These are phyloP conservation scores for Microbotryum scabiosae DNA, from an alignment of 1,284 basidiomycete genomes.

Conservation along the genomic window DNA sequence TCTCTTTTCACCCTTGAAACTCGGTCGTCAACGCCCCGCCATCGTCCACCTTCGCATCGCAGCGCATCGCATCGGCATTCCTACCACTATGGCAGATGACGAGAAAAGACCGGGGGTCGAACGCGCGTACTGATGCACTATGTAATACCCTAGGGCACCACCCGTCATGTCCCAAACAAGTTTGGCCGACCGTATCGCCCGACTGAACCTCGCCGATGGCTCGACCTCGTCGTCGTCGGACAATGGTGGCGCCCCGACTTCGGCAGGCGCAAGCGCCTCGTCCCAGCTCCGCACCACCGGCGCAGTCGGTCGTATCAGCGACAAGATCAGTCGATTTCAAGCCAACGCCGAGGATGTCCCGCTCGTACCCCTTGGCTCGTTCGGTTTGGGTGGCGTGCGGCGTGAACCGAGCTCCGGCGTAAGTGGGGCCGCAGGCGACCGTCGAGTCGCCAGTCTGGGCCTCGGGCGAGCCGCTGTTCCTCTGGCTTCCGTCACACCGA, in stretches of 20 bases:
- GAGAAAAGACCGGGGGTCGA: too few species aligned
- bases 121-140: too few species aligned
- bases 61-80: too few species aligned
- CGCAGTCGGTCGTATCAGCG: conserved; percentile 6
- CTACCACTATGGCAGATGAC: too few species aligned
- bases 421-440: background rate
- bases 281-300: conserved; percentile 4
- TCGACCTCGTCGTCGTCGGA: background rate
- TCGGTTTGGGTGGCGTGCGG: conserved; percentile 13
- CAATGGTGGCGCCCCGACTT: too few species aligned
- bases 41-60: too few species aligned
- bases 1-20: too few species aligned
- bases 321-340: conserved; percentile 25
- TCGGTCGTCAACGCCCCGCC: too few species aligned
- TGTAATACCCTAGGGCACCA: too few species aligned
- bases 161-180: background rate
- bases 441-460: conserved; percentile 20
- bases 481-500: conserved; percentile 11
- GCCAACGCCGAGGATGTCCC: conserved; percentile 12
- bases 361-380: conserved; percentile 15
- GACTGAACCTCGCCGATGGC: conserved; percentile 8
- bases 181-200: conserved; percentile 13
- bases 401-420: background rate
- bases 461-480: conserved; percentile 20
- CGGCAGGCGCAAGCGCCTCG: background rate